A percentile compares a stretch with the other conserved stretches of the same genome.
phyloP scores from a whole-genome alignment of 2,329 filamentous ascomycete species.

The Penicillium sp. region DNA sequence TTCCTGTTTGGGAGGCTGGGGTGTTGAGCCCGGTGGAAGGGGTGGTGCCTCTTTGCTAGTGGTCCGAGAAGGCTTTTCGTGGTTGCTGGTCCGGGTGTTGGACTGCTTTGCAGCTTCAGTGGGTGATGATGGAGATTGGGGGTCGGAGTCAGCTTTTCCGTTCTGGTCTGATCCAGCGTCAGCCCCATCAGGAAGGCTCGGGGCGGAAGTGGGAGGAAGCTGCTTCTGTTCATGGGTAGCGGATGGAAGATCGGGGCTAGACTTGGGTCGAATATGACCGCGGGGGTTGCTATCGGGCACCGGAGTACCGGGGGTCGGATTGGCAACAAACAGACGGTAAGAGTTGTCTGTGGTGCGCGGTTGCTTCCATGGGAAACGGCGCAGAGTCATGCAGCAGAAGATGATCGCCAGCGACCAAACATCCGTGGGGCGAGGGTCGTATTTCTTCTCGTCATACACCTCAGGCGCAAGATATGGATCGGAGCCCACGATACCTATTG shows the following conservation, averaged over 20 bases:
- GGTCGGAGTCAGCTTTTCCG: slow-evolving; percentile 25
- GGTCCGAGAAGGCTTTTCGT: slow-evolving; percentile 31
- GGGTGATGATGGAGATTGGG: slow-evolving; percentile 2
- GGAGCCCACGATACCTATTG: slow-evolving; percentile 71
- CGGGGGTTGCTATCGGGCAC: slow-evolving; percentile 42
- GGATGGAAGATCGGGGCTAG: slow-evolving; percentile 34
- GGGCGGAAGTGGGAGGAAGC: slow-evolving; percentile 17
- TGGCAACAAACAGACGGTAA: slow-evolving; percentile 85
- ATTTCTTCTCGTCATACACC: slow-evolving; percentile 89
- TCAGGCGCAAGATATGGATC: slow-evolving; percentile 97
- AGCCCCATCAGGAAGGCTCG: slow-evolving; percentile 9
- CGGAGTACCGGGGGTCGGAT: slow-evolving; percentile 69
- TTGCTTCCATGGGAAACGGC: slow-evolving; percentile 95
- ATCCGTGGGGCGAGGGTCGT: slow-evolving; percentile 90
- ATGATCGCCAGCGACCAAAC: slow-evolving; percentile 99
- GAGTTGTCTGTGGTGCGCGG: slow-evolving; percentile 90
- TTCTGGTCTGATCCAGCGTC: slow-evolving; percentile 21
- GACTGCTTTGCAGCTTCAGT: slow-evolving; percentile 14
- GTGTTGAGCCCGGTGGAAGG: slow-evolving; percentile 28
- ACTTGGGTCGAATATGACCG: slow-evolving; percentile 31
- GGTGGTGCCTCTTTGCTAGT: slow-evolving; percentile 43
- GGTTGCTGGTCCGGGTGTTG: slow-evolving; percentile 23
- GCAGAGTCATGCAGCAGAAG: slow-evolving; percentile 96
- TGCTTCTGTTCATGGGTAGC: slow-evolving; percentile 26
- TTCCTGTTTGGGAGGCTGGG: slow-evolving; percentile 53